phyloP scores from a whole-genome alignment of 768 basidiomycete genomes.

The Boletus coccyginus region DNA sequence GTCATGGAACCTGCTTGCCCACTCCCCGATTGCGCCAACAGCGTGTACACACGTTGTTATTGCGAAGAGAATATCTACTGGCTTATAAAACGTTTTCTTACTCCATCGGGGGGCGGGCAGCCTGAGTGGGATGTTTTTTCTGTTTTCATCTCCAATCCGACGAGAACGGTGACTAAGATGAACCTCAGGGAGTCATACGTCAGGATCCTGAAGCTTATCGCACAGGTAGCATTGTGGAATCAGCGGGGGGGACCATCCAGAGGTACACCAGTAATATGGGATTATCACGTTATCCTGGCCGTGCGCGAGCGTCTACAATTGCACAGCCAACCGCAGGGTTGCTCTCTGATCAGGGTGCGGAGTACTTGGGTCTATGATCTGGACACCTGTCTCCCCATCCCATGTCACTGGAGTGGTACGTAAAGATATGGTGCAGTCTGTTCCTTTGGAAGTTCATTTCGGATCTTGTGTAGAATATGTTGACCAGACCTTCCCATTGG shows the following conservation, averaged over 20 bases:
- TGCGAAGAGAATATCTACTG: conserved; percentile 78
- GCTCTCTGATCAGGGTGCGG: conserved; percentile 5
- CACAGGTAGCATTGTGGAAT: conserved; percentile 62
- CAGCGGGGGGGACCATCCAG: conserved; percentile 44
- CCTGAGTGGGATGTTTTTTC: conserved; percentile 48
- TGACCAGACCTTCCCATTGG: conserved; percentile 40
- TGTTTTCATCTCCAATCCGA: conserved; percentile 65
- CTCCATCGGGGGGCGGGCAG: conserved; percentile 23
- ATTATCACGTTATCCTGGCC: conserved; percentile 69
- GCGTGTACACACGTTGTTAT: conserved; percentile 56
- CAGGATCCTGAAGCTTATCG: conserved; percentile 4
- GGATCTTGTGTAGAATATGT: conserved; percentile 43
- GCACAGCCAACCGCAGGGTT: background rate
- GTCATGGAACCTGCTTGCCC: conserved; percentile 20
- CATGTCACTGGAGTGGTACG: conserved; percentile 52
- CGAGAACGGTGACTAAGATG: conserved; percentile 46
- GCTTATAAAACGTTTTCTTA: conserved; percentile 45
- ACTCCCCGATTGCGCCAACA: conserved; percentile 21
- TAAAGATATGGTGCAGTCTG: background rate
- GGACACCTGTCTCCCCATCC: conserved; percentile 52
- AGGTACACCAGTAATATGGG: conserved; percentile 56
- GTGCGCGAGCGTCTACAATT: conserved; percentile 36
- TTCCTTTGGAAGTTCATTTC: conserved; percentile 13
- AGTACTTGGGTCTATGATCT: conserved; percentile 67
- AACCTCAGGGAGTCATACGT: background rate